Percentiles rank a stretch among this genome's conserved stretches.
These are phyloP conservation scores for Alloteropsis semialata DNA, from an alignment of 176 grass and related monocot species.

Conservation along the genomic window DNA sequence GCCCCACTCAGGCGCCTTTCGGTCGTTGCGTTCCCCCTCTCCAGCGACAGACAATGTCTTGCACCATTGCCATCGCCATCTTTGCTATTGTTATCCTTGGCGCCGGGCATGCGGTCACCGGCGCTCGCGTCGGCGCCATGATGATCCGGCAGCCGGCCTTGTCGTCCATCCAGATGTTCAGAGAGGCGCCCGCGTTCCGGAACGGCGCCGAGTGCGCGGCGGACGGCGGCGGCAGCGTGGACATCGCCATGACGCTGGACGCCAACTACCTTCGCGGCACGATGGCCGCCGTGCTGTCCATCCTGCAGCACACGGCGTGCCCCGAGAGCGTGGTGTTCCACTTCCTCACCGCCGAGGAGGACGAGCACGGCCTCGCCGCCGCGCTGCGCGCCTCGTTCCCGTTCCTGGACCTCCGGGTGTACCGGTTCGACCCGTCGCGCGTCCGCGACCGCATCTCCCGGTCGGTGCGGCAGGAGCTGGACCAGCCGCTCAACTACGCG, in stretches of 20 bases:
- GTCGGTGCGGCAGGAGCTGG: constrained; percentile 66
- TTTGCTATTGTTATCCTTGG: background rate
- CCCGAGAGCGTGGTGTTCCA: constrained; percentile 66
- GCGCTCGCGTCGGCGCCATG: constrained; percentile 6
- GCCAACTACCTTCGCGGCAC: constrained; percentile 72
- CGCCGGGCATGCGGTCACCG: background rate
- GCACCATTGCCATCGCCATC: background rate
- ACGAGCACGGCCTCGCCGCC: constrained; percentile 18
- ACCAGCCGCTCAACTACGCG: constrained; percentile 81
- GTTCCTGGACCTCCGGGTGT: constrained; percentile 54
- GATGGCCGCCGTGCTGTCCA: constrained; percentile 62
- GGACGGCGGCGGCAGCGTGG: constrained; percentile 22
- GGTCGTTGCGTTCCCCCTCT: background rate
- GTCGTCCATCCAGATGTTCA: constrained; percentile 14
- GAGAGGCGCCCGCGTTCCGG: constrained; percentile 65
- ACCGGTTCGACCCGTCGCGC: constrained; percentile 64
- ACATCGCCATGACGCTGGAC: constrained; percentile 83
- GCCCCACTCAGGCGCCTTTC: background rate
- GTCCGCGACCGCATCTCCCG: constrained; percentile 71
- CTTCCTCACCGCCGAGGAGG: constrained; percentile 45
- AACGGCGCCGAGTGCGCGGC: constrained; percentile 45
- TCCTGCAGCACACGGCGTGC: constrained; percentile 74
- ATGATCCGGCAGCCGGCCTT: constrained; percentile 32
- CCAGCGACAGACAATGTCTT: constrained; percentile 10
- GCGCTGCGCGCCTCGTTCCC: constrained; percentile 45